Conservation (phyloP, 1,284 basidiomycete genomes). For the Rhodotorula sp. region DNA sequence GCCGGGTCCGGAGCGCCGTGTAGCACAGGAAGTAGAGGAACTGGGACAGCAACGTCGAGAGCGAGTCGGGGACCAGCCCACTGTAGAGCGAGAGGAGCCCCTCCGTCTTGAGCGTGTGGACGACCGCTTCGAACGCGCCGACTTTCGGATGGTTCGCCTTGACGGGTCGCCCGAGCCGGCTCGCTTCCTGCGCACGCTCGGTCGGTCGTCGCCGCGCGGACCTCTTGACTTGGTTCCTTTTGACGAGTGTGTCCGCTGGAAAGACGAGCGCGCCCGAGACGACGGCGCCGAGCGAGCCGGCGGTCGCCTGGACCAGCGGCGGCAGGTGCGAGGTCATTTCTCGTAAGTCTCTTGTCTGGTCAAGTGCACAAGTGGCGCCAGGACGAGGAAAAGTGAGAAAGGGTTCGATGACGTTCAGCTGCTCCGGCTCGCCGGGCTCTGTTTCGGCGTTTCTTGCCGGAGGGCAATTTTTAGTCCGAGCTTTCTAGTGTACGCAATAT, state of each 20-base stretch:
- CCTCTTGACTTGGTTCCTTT: conserved; percentile 48
- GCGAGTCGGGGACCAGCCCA: conserved; percentile 51
- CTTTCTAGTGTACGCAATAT: no score
- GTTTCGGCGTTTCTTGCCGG: no score
- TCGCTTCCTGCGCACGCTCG: neutral
- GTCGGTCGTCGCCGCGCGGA: conserved; percentile 9
- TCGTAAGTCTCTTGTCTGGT: no score
- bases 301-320: conserved; percentile 53
- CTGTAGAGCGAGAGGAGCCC: conserved; percentile 47
- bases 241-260: conserved; percentile 54
- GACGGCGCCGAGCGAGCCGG: conserved; percentile 52
- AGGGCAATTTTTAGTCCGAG: no score
- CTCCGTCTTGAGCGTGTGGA: conserved; percentile 36
- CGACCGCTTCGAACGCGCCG: conserved; percentile 12
- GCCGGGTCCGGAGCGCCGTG: conserved; percentile 45
- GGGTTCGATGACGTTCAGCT: neutral
- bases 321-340: conserved; percentile 49
- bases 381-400: neutral
- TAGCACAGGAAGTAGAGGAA: conserved; percentile 52
- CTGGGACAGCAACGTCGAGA: conserved; percentile 52
- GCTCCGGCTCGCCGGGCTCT: no score
- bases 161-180: neutral
- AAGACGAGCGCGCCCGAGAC: conserved; percentile 54
- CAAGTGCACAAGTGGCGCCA: no score
- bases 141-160: neutral